Conservation (phyloP, 257 asterid genomes). For the Petunia axillaris region DNA sequence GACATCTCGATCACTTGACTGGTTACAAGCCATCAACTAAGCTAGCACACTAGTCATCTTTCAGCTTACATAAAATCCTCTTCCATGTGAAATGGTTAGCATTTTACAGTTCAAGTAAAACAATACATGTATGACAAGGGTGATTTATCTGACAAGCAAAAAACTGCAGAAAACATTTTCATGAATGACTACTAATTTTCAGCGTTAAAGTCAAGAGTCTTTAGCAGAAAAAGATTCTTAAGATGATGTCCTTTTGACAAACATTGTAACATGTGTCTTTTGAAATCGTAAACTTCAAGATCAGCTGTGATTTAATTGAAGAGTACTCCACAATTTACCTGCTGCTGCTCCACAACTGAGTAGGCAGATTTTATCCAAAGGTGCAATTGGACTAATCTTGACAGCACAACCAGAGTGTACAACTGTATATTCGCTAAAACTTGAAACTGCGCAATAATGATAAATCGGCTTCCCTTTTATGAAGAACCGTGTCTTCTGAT, state of each 20-base stretch:
- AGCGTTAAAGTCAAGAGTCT: background rate
- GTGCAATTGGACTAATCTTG: constrained; percentile 74
- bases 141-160: background rate
- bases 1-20: background rate
- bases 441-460: constrained; percentile 95
- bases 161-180: background rate
- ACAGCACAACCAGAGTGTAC: constrained; percentile 97
- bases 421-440: constrained; percentile 88
- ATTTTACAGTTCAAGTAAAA: background rate
- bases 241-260: background rate
- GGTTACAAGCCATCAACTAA: background rate
- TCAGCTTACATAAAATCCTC: background rate
- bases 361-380: constrained; percentile 90
- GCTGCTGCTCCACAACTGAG: constrained; percentile 98
- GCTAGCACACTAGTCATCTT: background rate
- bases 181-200: background rate
- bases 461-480: constrained; percentile 70
- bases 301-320: background rate
- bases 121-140: background rate
- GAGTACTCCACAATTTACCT: constrained; percentile 46
- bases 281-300: background rate
- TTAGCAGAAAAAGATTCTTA: background rate
- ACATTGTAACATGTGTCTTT: background rate
- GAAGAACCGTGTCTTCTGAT: constrained; percentile 77
- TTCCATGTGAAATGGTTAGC: background rate